A percentile compares a stretch with the other conserved stretches of the same genome.
Evolutionary conservation across 2,329 filamentous ascomycete species (phyloP).

Genomic region (Claviceps monticola): DNA sequence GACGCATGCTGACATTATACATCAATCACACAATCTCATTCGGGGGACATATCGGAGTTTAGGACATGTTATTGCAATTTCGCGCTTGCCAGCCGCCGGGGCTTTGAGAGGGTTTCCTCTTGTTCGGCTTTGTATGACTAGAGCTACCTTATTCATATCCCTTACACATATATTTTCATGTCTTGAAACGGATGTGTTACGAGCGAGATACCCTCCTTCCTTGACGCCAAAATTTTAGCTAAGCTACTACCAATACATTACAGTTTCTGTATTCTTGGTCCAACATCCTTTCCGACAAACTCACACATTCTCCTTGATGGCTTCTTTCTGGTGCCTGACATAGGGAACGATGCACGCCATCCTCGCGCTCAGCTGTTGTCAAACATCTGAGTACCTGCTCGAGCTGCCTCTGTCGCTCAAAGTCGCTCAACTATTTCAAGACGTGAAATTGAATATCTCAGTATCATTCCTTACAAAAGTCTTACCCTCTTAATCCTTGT

Average conservation of each 20-base stretch:
- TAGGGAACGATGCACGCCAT: not conserved
- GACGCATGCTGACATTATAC: slow-evolving; percentile 12
- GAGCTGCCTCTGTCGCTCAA: not conserved
- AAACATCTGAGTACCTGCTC: not conserved
- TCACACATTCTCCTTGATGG: not conserved
- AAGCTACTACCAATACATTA: slow-evolving; percentile 1
- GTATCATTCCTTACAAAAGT: not conserved
- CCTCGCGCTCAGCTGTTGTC: not conserved
- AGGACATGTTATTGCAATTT: slow-evolving; percentile 6
- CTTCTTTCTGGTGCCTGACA: not conserved
- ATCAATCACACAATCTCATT: slow-evolving; percentile 9
- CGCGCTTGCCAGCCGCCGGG: not conserved
- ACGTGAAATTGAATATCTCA: not conserved
- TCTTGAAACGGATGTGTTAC: not conserved
- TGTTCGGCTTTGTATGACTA: slow-evolving; percentile 1
- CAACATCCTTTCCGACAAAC: not conserved
- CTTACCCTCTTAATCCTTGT: not conserved
- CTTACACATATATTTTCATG: not conserved
- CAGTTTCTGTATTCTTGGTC: not conserved
- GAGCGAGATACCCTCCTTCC: not conserved
- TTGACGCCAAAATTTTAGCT: not conserved
- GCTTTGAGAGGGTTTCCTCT: not conserved
- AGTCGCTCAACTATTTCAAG: not conserved
- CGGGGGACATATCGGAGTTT: slow-evolving; percentile 17
- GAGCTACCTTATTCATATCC: not conserved